Evolutionary conservation across 441 rosid genomes (phyloP).

Genomic region (Euphorbia celastroides): DNA sequence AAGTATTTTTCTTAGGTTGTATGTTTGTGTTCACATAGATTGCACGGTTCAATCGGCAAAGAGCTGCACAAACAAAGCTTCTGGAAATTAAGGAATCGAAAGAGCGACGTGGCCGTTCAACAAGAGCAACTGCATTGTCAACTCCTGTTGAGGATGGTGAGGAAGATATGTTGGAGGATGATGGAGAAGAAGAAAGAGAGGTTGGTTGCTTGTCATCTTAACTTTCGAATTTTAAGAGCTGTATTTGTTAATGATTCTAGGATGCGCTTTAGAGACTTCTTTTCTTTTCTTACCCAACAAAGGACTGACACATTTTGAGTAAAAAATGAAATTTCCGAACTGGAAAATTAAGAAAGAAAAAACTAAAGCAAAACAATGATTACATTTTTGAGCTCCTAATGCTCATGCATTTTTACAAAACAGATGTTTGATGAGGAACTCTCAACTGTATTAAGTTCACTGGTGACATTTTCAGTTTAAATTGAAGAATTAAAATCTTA

Average conservation of each 20-base stretch:
- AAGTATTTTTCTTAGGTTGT: neutral
- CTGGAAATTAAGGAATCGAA: slow-evolving; percentile 77
- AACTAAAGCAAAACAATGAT: neutral
- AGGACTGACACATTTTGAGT: neutral
- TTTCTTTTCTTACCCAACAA: neutral
- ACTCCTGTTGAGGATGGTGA: slow-evolving; percentile 82
- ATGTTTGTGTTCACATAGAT: slow-evolving; percentile 34
- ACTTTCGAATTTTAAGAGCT: neutral
- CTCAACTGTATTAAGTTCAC: neutral
- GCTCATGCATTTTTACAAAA: neutral
- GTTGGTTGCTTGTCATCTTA: slow-evolving; percentile 32
- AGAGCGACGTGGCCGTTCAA: slow-evolving; percentile 78
- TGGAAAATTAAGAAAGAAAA: neutral
- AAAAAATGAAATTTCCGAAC: neutral
- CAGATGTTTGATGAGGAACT: neutral
- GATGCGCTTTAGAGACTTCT: neutral
- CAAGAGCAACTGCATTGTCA: slow-evolving; percentile 67
- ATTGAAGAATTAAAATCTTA: no score
- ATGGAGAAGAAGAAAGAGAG: slow-evolving; percentile 96
- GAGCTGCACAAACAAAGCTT: slow-evolving; percentile 76
- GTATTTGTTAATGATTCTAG: neutral
- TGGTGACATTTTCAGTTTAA: no score
- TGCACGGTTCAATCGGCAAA: slow-evolving; percentile 78
- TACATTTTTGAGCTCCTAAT: neutral
- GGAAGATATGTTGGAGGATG: slow-evolving; percentile 76